A percentile compares a stretch with the other conserved stretches of the same genome.
Conservation (phyloP, 345 rosid genomes). For the Clarkia xantiana region DNA sequence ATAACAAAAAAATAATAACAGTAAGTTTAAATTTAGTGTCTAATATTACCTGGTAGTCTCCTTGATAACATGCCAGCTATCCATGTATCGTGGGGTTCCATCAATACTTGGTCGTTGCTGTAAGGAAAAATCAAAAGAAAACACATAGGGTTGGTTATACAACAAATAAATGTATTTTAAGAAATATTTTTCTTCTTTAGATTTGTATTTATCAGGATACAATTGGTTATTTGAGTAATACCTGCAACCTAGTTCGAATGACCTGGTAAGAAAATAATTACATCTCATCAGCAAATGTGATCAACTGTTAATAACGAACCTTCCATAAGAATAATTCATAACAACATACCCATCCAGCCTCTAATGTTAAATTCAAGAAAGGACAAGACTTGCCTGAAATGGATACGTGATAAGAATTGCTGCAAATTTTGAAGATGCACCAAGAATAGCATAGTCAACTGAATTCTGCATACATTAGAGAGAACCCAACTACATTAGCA, state of each 20-base stretch:
- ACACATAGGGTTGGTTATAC: too few relatives aligned
- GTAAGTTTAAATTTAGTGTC: too few relatives aligned
- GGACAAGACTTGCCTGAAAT: conserved; percentile 39
- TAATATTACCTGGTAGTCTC: conserved; percentile 69
- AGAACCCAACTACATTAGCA: background rate
- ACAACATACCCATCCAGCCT: background rate
- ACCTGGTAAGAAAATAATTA: conserved; percentile 32
- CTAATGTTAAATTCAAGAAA: conserved; percentile 1
- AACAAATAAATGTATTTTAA: background rate
- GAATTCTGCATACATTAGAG: conserved; percentile 38
- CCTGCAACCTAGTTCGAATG: conserved; percentile 82
- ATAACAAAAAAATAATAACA: too few relatives aligned
- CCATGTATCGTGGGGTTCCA: conserved; percentile 62
- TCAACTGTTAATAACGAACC: conserved; percentile 1
- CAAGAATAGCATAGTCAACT: conserved; percentile 74
- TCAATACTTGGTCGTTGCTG: conserved; percentile 76
- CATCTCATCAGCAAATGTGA: conserved; percentile 8
- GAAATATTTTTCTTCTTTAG: background rate
- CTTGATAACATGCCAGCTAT: conserved; percentile 75
- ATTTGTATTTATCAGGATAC: background rate
- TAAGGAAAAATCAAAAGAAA: too few relatives aligned
- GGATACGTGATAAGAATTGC: conserved; percentile 86
- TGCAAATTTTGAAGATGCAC: conserved; percentile 75
- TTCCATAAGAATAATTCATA: background rate
- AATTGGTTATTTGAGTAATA: conserved; percentile 10